phyloP scores from a whole-genome alignment of 2,329 filamentous ascomycete genomes.

The Diaporthe eres region DNA sequence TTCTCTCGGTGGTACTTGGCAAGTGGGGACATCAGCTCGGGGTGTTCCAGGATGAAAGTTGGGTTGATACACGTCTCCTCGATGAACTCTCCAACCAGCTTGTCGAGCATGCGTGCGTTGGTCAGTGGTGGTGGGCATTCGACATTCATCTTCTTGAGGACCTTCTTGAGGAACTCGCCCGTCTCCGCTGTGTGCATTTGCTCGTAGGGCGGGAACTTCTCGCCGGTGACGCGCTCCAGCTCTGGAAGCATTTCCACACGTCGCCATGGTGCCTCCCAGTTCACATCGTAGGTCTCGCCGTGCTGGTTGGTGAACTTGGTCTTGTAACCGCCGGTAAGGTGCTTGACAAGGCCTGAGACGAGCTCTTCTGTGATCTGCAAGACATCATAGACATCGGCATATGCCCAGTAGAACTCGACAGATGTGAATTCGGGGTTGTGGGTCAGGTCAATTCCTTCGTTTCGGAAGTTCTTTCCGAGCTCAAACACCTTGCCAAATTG shows the following conservation, averaged over 20 bases:
- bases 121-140: constrained; percentile 92
- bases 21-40: constrained; percentile 91
- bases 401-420: constrained; percentile 97
- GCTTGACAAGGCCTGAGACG: constrained; percentile 89
- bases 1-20: constrained; percentile 92
- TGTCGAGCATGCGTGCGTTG: constrained; percentile 96
- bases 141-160: constrained; percentile 91
- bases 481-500: constrained; percentile 96
- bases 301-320: constrained; percentile 89
- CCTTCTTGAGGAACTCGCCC: constrained; percentile 85
- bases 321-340: constrained; percentile 86
- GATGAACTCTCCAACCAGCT: constrained; percentile 93
- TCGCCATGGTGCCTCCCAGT: constrained; percentile 97
- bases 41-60: constrained; percentile 87
- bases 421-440: constrained; percentile 99
- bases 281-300: constrained; percentile 89
- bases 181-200: constrained; percentile 92
- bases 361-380: constrained; percentile 95
- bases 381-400: constrained; percentile 90
- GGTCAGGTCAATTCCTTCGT: constrained; percentile 91
- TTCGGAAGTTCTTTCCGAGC: constrained; percentile 94
- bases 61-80: constrained; percentile 95
- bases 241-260: constrained; percentile 96
- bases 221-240: constrained; percentile 88
- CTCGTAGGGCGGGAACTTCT: constrained; percentile 93